Evolutionary conservation across 2,329 filamentous ascomycete genomes (phyloP).

Genomic region (Paraconiothyrium brasiliense): DNA sequence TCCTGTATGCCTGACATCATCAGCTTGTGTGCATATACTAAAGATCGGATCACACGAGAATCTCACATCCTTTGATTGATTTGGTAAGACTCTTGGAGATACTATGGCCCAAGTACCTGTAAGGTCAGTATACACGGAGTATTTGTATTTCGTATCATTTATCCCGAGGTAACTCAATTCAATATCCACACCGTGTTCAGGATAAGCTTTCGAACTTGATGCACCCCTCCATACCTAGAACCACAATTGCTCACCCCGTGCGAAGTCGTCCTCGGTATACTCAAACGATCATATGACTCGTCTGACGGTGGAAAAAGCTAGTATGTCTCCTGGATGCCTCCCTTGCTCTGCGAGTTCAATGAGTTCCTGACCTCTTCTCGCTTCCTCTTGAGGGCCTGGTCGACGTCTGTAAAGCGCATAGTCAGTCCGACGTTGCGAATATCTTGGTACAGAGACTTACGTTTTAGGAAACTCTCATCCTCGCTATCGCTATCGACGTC

Average conservation of each 20-base stretch:
- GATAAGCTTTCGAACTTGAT: background rate
- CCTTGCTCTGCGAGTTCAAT: background rate
- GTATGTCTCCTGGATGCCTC: background rate
- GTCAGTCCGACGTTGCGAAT: background rate
- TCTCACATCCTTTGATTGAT: too few species aligned
- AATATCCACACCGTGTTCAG: background rate
- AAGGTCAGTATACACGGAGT: background rate
- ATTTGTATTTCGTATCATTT: background rate
- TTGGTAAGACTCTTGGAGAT: too few species aligned
- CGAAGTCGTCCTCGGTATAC: background rate
- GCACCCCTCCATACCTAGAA: background rate
- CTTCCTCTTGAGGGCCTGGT: background rate
- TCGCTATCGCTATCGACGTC: background rate
- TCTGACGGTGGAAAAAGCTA: background rate
- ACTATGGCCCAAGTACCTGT: too few species aligned
- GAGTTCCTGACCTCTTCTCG: too few species aligned
- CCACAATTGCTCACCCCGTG: background rate
- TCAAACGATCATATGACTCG: background rate
- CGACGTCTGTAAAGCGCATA: background rate
- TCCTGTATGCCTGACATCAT: background rate
- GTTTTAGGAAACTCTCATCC: background rate
- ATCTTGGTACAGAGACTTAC: background rate
- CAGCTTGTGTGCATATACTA: too few species aligned
- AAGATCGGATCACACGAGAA: too few species aligned
- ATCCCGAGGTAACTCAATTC: background rate